Conservation (phyloP, 352 stramenopile species). For the Peronospora belbahrii region DNA sequence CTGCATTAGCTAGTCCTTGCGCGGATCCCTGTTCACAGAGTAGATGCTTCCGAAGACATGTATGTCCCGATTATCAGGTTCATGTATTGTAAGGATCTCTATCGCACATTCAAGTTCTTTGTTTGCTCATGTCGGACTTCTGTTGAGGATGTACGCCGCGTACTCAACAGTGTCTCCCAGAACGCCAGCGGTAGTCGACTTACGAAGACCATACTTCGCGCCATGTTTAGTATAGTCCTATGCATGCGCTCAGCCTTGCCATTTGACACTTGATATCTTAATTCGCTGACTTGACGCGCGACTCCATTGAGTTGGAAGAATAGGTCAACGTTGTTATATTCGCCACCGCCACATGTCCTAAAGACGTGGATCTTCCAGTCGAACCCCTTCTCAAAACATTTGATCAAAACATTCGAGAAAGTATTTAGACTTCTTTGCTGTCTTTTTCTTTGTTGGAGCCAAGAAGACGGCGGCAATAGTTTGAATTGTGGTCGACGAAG, state of each 20-base stretch:
- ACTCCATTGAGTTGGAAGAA: no score
- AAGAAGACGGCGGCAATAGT: not conserved
- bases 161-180: conserved; percentile 24
- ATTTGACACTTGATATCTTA: no score
- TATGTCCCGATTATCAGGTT: not conserved
- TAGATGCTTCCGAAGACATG: conserved; percentile 4
- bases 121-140: conserved; percentile 11
- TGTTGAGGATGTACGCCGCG: conserved; percentile 18
- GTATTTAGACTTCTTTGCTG: not conserved
- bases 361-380: not conserved
- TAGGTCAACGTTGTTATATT: not conserved
- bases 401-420: not conserved
- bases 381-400: not conserved
- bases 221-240: conserved; percentile 18
- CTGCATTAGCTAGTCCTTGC: no score
- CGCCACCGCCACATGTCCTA: not conserved
- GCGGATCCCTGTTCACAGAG: no score
- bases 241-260: conserved; percentile 13
- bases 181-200: conserved; percentile 12
- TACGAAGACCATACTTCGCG: not conserved
- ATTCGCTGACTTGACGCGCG: no score
- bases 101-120: not conserved
- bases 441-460: not conserved
- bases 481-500: not conserved
- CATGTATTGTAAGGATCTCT: not conserved